A percentile compares a stretch with the other conserved stretches of the same genome.
Conservation (phyloP, 257 asterid species). For the Avicennia marina region DNA sequence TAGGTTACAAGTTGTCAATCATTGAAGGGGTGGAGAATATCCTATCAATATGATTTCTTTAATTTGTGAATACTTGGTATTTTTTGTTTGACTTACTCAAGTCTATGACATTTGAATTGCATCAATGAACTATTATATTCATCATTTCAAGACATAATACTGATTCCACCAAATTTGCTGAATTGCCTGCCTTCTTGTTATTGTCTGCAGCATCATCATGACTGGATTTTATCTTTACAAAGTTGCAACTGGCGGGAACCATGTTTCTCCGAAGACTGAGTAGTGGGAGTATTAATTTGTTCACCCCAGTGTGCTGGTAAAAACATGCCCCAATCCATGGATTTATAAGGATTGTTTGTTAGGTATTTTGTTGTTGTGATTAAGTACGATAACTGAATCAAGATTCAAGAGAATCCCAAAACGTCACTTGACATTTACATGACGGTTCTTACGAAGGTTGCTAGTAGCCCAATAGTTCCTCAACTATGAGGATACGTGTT, state of each 20-base stretch:
- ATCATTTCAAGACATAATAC: background rate
- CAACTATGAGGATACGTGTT: too few relatives aligned
- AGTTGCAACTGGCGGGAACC: slow-evolving; percentile 78
- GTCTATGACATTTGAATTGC: background rate
- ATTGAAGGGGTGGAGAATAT: background rate
- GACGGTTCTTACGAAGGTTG: too few relatives aligned
- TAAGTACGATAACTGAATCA: background rate
- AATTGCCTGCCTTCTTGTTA: background rate
- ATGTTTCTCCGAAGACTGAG: slow-evolving; percentile 60
- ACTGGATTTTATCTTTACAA: slow-evolving; percentile 71
- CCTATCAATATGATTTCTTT: background rate
- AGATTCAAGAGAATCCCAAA: too few relatives aligned
- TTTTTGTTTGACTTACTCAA: background rate
- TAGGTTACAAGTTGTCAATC: background rate
- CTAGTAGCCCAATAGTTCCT: too few relatives aligned
- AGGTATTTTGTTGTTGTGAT: background rate
- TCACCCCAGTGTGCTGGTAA: background rate
- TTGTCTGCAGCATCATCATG: slow-evolving; percentile 63
- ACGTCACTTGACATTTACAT: too few relatives aligned
- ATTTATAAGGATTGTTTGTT: background rate
- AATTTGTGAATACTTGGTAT: background rate
- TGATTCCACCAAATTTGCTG: background rate
- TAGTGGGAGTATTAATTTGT: slow-evolving; percentile 21
- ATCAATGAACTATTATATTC: background rate
- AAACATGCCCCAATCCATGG: background rate